Conservation (phyloP, 495 filamentous ascomycete genomes). For the Aspergillus steynii region DNA sequence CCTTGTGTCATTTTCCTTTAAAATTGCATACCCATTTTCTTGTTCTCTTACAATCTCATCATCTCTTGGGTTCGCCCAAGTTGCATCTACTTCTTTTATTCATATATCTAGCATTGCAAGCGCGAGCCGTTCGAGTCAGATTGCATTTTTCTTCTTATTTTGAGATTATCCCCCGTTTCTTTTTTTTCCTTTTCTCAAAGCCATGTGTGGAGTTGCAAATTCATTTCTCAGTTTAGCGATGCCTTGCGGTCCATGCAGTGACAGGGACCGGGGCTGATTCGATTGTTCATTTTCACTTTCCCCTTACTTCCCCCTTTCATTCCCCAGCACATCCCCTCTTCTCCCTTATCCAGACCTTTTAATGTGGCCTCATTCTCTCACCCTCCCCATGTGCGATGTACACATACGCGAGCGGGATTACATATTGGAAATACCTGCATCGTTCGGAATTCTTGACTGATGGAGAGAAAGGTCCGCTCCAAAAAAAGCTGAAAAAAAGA, state of each 20-base stretch:
- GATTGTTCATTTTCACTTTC: constrained; percentile 17
- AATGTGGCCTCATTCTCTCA: constrained; percentile 7
- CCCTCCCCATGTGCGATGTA: constrained; percentile 1
- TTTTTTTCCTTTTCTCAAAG: constrained; percentile 8
- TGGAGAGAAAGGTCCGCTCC: constrained; percentile 20
- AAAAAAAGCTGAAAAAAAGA: constrained; percentile 26
- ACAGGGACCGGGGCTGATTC: constrained; percentile 1
- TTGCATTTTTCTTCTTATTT: constrained; percentile 35
- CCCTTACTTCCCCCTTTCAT: constrained; percentile 10
- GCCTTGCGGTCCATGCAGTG: not conserved
- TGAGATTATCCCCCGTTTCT: constrained; percentile 16
- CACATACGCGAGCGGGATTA: constrained; percentile 6
- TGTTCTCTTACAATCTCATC: constrained; percentile 26
- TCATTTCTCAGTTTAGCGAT: constrained; percentile 8
- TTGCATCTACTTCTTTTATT: constrained; percentile 41
- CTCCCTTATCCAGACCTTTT: constrained; percentile 4
- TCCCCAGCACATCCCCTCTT: constrained; percentile 16
- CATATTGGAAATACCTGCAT: constrained; percentile 1
- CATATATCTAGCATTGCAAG: constrained; percentile 53
- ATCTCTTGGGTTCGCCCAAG: constrained; percentile 34
- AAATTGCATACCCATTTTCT: constrained; percentile 50
- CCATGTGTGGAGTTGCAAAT: constrained; percentile 13
- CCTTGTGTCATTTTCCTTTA: constrained; percentile 29
- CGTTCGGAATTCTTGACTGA: constrained; percentile 18
- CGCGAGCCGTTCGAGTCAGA: constrained; percentile 48